phyloP scores from a whole-genome alignment of 208 protist genomes.

The Crithidia bombi region DNA sequence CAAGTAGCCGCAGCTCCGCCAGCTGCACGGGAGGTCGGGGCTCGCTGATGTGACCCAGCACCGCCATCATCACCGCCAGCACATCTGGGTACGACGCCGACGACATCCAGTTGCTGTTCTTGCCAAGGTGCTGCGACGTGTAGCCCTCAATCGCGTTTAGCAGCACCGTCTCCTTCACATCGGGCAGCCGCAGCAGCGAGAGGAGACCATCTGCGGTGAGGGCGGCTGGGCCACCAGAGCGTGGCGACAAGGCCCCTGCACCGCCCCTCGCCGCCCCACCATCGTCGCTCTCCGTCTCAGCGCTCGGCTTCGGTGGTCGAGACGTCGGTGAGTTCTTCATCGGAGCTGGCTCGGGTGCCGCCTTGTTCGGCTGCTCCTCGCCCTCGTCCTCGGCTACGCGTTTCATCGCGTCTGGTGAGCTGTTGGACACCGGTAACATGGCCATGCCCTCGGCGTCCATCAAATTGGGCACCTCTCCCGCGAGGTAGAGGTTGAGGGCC shows the following conservation, averaged over 20 bases:
- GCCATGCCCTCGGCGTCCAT: constrained; percentile 31
- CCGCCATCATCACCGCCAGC: constrained; percentile 50
- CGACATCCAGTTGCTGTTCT: constrained; percentile 42
- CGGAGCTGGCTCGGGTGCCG: constrained; percentile 41
- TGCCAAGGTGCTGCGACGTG: constrained; percentile 59
- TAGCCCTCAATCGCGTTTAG: constrained; percentile 76
- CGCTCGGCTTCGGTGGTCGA: constrained; percentile 13
- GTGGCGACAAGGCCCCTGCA: constrained; percentile 6
- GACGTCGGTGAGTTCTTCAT: constrained; percentile 37
- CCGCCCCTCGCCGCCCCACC: constrained; percentile 16
- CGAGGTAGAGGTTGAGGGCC: constrained; percentile 74
- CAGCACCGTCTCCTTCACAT: constrained; percentile 79
- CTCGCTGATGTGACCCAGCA: constrained; percentile 68
- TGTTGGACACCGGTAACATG: constrained; percentile 9
- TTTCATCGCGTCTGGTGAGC: constrained; percentile 28
- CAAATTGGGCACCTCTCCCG: constrained; percentile 59
- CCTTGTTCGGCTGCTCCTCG: constrained; percentile 38
- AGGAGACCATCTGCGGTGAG: constrained; percentile 58
- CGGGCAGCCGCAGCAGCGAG: constrained; percentile 70
- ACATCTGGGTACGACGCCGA: constrained; percentile 44
- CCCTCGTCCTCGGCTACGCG: constrained; percentile 37
- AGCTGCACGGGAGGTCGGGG: constrained; percentile 81
- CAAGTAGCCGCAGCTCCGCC: constrained; percentile 70
- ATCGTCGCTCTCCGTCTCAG: constrained; percentile 5
- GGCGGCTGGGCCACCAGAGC: constrained; percentile 9